Conservation (phyloP, 495 filamentous ascomycete genomes). For the Cercophora samala region DNA sequence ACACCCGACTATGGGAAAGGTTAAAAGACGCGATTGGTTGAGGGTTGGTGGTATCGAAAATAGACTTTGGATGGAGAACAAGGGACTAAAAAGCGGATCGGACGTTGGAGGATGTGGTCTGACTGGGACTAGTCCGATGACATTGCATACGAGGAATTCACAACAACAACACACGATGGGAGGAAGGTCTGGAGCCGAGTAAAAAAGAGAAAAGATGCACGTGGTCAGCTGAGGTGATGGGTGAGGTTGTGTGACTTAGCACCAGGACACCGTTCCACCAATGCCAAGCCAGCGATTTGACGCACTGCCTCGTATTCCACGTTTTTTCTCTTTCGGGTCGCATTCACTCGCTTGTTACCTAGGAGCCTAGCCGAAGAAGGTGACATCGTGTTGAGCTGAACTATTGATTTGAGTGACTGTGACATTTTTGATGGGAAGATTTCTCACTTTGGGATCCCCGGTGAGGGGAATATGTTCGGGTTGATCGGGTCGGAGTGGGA, state of each 20-base stretch:
- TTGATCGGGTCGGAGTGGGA: neutral
- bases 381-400: neutral
- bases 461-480: neutral
- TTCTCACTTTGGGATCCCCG: neutral
- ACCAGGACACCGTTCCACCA: no score
- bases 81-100: no score
- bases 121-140: neutral
- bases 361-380: neutral
- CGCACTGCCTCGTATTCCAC: neutral
- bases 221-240: neutral
- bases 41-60: neutral
- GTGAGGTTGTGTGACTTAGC: neutral
- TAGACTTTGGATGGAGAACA: neutral
- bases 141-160: neutral
- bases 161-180: neutral
- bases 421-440: neutral
- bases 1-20: no score
- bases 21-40: neutral
- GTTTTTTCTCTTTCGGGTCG: neutral
- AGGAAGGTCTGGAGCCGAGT: constrained; percentile 2
- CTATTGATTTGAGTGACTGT: neutral
- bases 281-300: neutral
- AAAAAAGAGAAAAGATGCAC: neutral
- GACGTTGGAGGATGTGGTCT: neutral
- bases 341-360: neutral